phyloP scores from a whole-genome alignment of 2,329 filamentous ascomycete genomes.

The Ophiostoma montium region DNA sequence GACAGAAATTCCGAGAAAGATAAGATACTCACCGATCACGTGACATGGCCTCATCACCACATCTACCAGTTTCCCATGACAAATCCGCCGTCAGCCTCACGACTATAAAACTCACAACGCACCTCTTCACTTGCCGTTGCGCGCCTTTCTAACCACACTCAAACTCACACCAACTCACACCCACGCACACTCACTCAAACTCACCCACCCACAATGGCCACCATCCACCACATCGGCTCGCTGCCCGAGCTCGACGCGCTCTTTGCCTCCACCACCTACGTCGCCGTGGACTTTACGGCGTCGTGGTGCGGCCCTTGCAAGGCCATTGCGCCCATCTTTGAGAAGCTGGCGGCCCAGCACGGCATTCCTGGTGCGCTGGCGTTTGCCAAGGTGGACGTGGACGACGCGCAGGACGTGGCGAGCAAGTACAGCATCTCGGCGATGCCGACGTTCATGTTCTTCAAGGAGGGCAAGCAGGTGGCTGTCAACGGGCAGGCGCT shows the following conservation, averaged over 20 bases:
- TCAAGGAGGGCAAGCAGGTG: slow-evolving; percentile 17
- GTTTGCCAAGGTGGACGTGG: slow-evolving; percentile 47
- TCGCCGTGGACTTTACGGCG: slow-evolving; percentile 42
- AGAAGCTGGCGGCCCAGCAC: slow-evolving; percentile 28
- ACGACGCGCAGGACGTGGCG: slow-evolving; percentile 35
- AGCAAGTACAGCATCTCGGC: slow-evolving; percentile 34
- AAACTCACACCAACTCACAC: too few species aligned
- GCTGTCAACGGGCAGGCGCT: not conserved
- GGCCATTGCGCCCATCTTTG: slow-evolving; percentile 40
- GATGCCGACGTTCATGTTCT: slow-evolving; percentile 47
- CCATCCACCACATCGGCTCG: slow-evolving; percentile 27
- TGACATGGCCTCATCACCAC: too few species aligned
- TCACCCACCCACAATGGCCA: slow-evolving; percentile 11
- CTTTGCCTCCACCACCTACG: slow-evolving; percentile 32
- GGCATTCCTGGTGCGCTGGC: slow-evolving; percentile 28
- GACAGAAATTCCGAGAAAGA: too few species aligned
- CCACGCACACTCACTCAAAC: too few species aligned
- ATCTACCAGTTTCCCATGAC: too few species aligned
- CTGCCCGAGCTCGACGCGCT: slow-evolving; percentile 33
- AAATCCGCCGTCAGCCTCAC: too few species aligned
- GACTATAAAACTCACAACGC: too few species aligned
- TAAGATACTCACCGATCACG: too few species aligned
- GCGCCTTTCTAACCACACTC: too few species aligned
- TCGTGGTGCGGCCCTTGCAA: slow-evolving; percentile 48
- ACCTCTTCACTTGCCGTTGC: too few species aligned